Evolutionary conservation across 345 rosid species (phyloP).

Genomic region (Jatropha curcas): DNA sequence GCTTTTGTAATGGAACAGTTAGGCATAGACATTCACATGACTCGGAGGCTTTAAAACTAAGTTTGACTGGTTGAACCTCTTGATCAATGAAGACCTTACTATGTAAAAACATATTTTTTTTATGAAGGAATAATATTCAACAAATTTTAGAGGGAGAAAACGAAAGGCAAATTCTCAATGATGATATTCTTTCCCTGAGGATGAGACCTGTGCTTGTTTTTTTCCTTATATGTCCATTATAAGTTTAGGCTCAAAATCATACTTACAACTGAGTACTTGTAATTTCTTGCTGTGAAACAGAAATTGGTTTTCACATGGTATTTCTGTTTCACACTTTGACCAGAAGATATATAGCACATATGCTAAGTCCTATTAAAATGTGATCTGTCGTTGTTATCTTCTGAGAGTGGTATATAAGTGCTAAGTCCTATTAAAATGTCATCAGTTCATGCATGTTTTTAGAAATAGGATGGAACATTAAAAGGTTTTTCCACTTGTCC

Average conservation of each 20-base stretch:
- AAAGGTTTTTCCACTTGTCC: background rate
- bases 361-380: background rate
- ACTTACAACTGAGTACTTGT: background rate
- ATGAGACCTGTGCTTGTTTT: too few species aligned
- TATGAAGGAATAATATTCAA: conserved; percentile 5
- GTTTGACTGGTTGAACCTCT: background rate
- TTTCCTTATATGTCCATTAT: too few species aligned
- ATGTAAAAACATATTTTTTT: background rate
- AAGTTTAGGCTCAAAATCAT: background rate
- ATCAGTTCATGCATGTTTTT: too few species aligned
- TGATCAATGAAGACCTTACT: background rate
- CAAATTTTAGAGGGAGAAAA: background rate
- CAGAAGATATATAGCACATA: background rate
- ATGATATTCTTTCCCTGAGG: background rate
- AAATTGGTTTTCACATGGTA: background rate
- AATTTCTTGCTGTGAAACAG: background rate
- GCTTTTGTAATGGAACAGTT: background rate
- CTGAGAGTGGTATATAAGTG: background rate
- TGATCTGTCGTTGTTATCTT: background rate
- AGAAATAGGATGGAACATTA: background rate
- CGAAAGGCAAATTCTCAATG: background rate
- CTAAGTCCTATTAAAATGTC: too few species aligned
- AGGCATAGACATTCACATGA: background rate
- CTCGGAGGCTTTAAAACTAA: background rate
- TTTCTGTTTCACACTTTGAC: background rate